Percentiles rank a stretch among this genome's conserved stretches.
Evolutionary conservation across 2,329 filamentous ascomycete species (phyloP).

Genomic region (Moelleriella libera): DNA sequence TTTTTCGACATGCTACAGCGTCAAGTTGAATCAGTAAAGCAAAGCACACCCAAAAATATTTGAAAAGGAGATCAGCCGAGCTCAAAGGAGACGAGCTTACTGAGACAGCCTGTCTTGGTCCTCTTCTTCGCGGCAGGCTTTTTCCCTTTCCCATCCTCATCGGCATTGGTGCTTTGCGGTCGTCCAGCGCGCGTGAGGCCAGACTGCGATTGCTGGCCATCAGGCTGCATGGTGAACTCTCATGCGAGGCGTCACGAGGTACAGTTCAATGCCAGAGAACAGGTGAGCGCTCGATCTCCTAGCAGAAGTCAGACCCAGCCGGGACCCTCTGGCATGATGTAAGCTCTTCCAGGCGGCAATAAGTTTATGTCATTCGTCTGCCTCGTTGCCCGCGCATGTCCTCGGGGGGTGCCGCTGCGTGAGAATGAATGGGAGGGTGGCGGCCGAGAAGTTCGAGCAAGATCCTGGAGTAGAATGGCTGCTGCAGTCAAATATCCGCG

Average conservation of each 20-base stretch:
- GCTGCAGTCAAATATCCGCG: too few relatives aligned
- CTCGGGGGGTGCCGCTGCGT: too few relatives aligned
- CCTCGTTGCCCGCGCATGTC: too few relatives aligned
- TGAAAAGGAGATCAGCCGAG: not conserved
- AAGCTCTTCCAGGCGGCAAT: too few relatives aligned
- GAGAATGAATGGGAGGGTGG: too few relatives aligned
- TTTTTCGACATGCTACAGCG: slow-evolving; percentile 65
- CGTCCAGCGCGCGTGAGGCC: slow-evolving; percentile 13
- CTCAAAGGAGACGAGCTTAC: slow-evolving; percentile 33
- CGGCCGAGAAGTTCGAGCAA: too few relatives aligned
- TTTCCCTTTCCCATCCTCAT: slow-evolving; percentile 28
- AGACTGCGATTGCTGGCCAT: slow-evolving; percentile 6
- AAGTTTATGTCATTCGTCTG: too few relatives aligned
- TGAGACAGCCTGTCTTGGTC: slow-evolving; percentile 87
- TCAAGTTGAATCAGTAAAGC: slow-evolving; percentile 6
- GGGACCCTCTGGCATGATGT: too few relatives aligned
- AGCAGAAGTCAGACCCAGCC: too few relatives aligned
- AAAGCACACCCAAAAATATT: too few relatives aligned
- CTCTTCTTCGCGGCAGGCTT: slow-evolving; percentile 45
- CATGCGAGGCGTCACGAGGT: not conserved
- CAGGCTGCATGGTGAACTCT: slow-evolving; percentile 3
- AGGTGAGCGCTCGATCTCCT: too few relatives aligned
- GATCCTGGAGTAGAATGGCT: too few relatives aligned
- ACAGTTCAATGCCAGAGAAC: not conserved
- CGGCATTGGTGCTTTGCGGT: slow-evolving; percentile 19